phyloP scores from a whole-genome alignment of 2,329 filamentous ascomycete species.

The Parastagonospora nodorum region DNA sequence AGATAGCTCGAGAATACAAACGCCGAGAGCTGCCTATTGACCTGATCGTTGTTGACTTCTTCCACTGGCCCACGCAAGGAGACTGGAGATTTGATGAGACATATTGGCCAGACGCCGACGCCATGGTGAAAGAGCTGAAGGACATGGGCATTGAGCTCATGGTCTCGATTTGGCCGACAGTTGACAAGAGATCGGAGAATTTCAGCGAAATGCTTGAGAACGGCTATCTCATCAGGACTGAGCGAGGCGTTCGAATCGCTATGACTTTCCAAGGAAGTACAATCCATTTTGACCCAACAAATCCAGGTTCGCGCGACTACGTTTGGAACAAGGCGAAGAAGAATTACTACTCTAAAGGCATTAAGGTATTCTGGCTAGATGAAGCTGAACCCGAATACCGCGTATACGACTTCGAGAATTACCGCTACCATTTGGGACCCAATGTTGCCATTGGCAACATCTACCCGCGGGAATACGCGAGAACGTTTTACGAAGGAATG shows the following conservation, averaged over 20 bases:
- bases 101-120: conserved; percentile 67
- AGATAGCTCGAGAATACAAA: conserved; percentile 65
- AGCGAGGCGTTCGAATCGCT: conserved; percentile 62
- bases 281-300: conserved; percentile 68
- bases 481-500: conserved; percentile 65
- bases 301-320: conserved; percentile 62
- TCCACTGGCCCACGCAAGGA: conserved; percentile 70
- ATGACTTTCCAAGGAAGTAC: conserved; percentile 66
- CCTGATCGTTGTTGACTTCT: conserved; percentile 70
- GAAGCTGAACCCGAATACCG: conserved; percentile 71
- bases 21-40: conserved; percentile 62
- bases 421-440: conserved; percentile 62
- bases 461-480: conserved; percentile 63
- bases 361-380: conserved; percentile 70
- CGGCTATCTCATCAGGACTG: conserved; percentile 64
- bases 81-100: conserved; percentile 70
- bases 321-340: conserved; percentile 64
- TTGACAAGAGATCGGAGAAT: conserved; percentile 64
- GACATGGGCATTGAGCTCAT: conserved; percentile 67
- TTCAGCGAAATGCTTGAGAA: conserved; percentile 66
- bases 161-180: conserved; percentile 73
- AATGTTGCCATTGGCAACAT: conserved; percentile 64
- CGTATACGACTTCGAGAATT: conserved; percentile 70
- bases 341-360: conserved; percentile 67
- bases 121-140: conserved; percentile 67